Percentiles rank a stretch among this genome's conserved stretches.
These are phyloP conservation scores for Claviceps quebecensis DNA, from an alignment of 2,329 filamentous ascomycete species.

Conservation along the genomic window DNA sequence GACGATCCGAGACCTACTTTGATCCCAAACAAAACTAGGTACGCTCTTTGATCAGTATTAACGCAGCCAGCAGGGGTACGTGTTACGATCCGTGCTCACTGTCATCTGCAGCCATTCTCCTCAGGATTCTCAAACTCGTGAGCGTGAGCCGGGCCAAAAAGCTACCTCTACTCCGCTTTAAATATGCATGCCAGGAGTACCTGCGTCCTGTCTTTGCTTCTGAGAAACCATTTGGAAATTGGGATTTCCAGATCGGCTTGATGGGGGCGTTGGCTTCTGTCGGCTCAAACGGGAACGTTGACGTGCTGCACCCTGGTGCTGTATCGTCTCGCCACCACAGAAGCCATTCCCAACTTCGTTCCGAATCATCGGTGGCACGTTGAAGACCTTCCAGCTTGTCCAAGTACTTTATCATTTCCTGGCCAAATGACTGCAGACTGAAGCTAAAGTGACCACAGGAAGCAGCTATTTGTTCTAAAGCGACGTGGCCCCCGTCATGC, in stretches of 20 bases:
- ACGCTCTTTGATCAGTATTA: neutral
- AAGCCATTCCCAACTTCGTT: slow-evolving; percentile 63
- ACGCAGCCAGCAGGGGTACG: no score
- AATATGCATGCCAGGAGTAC: slow-evolving; percentile 33
- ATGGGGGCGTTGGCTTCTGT: slow-evolving; percentile 24
- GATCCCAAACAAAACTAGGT: slow-evolving; percentile 52
- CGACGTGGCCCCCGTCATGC: slow-evolving; percentile 61
- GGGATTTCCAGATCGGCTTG: slow-evolving; percentile 30
- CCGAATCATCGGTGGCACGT: slow-evolving; percentile 45
- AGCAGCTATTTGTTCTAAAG: slow-evolving; percentile 83
- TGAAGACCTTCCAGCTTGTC: slow-evolving; percentile 71
- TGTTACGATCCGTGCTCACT: slow-evolving; percentile 17
- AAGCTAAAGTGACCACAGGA: slow-evolving; percentile 89
- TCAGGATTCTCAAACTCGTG: slow-evolving; percentile 24
- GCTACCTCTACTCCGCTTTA: slow-evolving; percentile 25
- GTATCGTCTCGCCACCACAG: slow-evolving; percentile 46
- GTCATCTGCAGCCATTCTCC: slow-evolving; percentile 33
- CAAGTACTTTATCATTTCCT: slow-evolving; percentile 69
- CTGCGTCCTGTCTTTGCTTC: slow-evolving; percentile 31
- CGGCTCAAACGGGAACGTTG: slow-evolving; percentile 11
- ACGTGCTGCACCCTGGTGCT: slow-evolving; percentile 3
- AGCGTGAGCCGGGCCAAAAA: slow-evolving; percentile 28
- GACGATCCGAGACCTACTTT: slow-evolving; percentile 81
- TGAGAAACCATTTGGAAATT: slow-evolving; percentile 34
- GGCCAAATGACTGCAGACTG: slow-evolving; percentile 71